These are phyloP conservation scores for Kurtzmaniella fragi DNA, from an alignment of 805 yeast species.

Conservation along the genomic window DNA sequence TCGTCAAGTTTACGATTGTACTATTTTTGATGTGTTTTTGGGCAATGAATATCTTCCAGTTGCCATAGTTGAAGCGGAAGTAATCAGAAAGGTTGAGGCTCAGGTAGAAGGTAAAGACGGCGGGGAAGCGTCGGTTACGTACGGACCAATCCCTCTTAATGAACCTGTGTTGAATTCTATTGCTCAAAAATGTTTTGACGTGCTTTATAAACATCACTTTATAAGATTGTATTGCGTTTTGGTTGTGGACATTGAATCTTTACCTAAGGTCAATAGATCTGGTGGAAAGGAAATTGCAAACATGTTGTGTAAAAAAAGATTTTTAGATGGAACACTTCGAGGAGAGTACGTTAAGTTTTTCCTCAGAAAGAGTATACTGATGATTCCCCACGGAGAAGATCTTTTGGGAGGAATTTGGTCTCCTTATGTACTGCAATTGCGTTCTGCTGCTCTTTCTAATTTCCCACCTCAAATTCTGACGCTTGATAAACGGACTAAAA, in stretches of 20 bases:
- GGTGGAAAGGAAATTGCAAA: constrained; percentile 93
- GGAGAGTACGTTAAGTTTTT: constrained; percentile 81
- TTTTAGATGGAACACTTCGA: constrained; percentile 72
- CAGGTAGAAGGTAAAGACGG: constrained; percentile 24
- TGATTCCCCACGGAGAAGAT: constrained; percentile 72
- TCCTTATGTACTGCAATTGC: constrained; percentile 59
- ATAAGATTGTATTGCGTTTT: constrained; percentile 78
- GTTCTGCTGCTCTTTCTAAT: constrained; percentile 56
- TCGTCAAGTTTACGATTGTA: constrained; percentile 78
- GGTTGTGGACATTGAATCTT: constrained; percentile 71
- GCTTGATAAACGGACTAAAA: constrained; percentile 68
- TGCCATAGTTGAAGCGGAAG: constrained; percentile 73
- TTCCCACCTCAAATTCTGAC: constrained; percentile 78
- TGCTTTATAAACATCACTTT: constrained; percentile 48
- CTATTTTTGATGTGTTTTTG: constrained; percentile 80
- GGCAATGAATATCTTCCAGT: constrained; percentile 82
- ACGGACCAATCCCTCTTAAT: constrained; percentile 38
- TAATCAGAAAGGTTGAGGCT: constrained; percentile 30
- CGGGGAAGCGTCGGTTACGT: constrained; percentile 10
- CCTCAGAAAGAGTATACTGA: constrained; percentile 54
- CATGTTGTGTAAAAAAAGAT: constrained; percentile 72
- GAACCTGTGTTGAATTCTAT: constrained; percentile 39
- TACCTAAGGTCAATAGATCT: constrained; percentile 79
- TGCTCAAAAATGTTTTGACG: constrained; percentile 41
- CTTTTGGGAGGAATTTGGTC: constrained; percentile 83